These are phyloP conservation scores for Blastocrithidia nonstop DNA, from an alignment of 208 protist species.

Conservation along the genomic window DNA sequence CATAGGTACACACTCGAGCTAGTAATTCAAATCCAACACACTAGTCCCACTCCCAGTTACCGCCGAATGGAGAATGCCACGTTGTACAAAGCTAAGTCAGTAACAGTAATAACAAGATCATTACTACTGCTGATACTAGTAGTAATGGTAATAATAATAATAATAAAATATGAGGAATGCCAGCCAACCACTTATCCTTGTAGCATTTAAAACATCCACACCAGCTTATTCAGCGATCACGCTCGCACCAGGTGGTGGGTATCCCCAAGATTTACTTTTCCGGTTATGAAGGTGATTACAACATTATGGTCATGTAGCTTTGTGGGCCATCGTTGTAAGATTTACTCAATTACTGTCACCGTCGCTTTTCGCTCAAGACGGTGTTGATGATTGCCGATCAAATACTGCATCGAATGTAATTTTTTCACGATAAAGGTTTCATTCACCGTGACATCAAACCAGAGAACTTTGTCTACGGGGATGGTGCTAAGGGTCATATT, in stretches of 20 bases:
- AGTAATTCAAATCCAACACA: no score
- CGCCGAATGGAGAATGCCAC: slow-evolving; percentile 5
- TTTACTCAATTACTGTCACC: slow-evolving; percentile 84
- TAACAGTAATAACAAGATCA: slow-evolving; percentile 3
- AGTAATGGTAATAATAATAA: not conserved
- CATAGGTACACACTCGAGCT: no score
- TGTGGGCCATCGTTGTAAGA: slow-evolving; percentile 82
- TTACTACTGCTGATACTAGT: not conserved
- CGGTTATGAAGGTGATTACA: slow-evolving; percentile 94
- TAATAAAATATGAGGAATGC: no score
- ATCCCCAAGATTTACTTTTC: slow-evolving; percentile 95
- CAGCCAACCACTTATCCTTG: no score
- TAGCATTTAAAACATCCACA: no score
- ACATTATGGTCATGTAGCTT: slow-evolving; percentile 90
- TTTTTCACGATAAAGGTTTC: slow-evolving; percentile 68
- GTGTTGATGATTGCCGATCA: slow-evolving; percentile 99
- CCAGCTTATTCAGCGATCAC: no score
- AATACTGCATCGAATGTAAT: slow-evolving; percentile 82
- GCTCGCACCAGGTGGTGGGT: slow-evolving; percentile 59
- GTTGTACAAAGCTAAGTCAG: not conserved
- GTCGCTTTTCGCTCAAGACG: slow-evolving; percentile 97
- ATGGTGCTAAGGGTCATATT: slow-evolving; percentile 34
- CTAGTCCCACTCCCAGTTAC: slow-evolving; percentile 1
- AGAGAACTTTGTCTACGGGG: slow-evolving; percentile 81
- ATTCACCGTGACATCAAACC: slow-evolving; percentile 85